Evolutionary conservation across 768 basidiomycete genomes (phyloP).

Genomic region (Hygrophoropsis aurantiaca): DNA sequence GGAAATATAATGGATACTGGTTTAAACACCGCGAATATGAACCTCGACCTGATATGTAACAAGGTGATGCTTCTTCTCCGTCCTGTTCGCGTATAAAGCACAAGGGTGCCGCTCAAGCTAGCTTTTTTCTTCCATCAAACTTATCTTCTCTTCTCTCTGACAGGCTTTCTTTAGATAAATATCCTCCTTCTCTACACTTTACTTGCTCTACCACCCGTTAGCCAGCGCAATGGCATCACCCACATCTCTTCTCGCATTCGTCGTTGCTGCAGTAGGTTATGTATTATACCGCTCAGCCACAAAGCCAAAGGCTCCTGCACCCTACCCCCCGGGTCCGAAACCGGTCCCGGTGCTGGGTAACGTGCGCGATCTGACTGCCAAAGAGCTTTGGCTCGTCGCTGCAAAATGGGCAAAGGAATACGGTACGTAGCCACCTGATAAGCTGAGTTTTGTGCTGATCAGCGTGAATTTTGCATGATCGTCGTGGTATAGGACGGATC

Average conservation of each 20-base stretch:
- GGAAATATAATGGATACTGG: no score
- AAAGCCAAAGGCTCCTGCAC: slow-evolving; percentile 24
- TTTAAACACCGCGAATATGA: no score
- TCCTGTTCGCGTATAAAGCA: no score
- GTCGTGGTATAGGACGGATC: slow-evolving; percentile 48
- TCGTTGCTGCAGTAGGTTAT: slow-evolving; percentile 18
- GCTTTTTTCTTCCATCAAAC: background rate
- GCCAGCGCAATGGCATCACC: background rate
- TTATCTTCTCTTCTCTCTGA: background rate
- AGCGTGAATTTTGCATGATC: slow-evolving; percentile 1
- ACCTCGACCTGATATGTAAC: no score
- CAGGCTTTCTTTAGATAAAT: background rate
- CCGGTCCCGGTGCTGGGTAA: slow-evolving; percentile 68
- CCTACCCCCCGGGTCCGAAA: slow-evolving; percentile 67
- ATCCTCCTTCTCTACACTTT: background rate
- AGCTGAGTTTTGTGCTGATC: no score
- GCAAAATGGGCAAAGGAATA: slow-evolving; percentile 61
- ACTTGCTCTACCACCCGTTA: background rate
- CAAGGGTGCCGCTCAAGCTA: background rate
- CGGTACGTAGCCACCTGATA: slow-evolving; percentile 44
- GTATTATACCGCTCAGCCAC: slow-evolving; percentile 15
- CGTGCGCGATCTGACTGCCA: slow-evolving; percentile 54
- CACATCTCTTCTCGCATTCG: slow-evolving; percentile 13
- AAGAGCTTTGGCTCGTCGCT: slow-evolving; percentile 66
- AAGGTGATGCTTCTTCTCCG: no score